These are phyloP conservation scores for Cymbidium sinense DNA, from an alignment of 106 monocot genomes.

Conservation along the genomic window DNA sequence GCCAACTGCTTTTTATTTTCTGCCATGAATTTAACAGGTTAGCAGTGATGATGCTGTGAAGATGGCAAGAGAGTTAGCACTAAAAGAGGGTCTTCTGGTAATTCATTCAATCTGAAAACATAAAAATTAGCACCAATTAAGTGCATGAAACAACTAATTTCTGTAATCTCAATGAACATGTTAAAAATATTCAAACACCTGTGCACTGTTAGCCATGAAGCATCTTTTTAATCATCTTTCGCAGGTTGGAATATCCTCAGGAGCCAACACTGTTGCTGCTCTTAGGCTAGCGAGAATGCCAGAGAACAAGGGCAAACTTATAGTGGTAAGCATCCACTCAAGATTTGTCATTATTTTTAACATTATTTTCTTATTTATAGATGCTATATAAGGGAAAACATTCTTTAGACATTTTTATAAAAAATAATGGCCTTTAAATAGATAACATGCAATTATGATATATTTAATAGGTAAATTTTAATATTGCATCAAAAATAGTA, in stretches of 20 bases:
- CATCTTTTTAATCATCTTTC: neutral
- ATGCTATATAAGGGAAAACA: no score
- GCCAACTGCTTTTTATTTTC: neutral
- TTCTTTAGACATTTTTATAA: no score
- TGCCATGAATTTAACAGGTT: constrained; percentile 34
- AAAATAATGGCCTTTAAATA: no score
- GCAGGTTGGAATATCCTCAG: constrained; percentile 88
- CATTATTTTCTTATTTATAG: neutral
- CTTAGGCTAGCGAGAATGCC: constrained; percentile 76
- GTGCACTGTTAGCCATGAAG: neutral
- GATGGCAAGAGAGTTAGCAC: constrained; percentile 92
- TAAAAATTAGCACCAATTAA: no score
- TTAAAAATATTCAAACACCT: neutral
- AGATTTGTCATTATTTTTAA: neutral
- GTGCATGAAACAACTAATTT: no score
- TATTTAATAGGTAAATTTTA: no score
- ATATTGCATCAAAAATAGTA: no score
- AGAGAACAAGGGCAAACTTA: constrained; percentile 95
- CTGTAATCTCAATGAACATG: no score
- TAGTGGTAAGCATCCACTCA: constrained; percentile 57
- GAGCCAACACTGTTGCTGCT: constrained; percentile 91
- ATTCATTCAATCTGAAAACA: neutral
- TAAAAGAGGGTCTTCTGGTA: constrained; percentile 91
- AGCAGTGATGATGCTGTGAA: constrained; percentile 94
- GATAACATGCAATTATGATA: no score